Evolutionary conservation across 768 basidiomycete genomes (phyloP), one percentile per base, ranked within the genome.

Genomic region (Amanita pallidorosea): DNA sequence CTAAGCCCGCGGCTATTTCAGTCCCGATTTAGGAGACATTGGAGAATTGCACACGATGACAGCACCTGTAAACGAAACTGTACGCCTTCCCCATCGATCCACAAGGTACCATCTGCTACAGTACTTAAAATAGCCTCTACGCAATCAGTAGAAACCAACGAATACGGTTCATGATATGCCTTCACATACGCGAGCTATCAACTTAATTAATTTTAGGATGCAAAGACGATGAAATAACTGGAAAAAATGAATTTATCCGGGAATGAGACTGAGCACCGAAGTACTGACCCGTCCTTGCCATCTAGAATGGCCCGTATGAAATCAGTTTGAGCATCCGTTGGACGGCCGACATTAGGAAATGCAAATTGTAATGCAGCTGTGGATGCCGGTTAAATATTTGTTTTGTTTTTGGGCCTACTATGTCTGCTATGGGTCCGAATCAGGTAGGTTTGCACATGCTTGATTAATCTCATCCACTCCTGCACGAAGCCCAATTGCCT

Each of bases 101-200:
- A 95, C 88, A 50, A 97, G 76, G 63, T 90, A 88, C 94, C 94
- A 97, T 6, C 91, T 94, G 38, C 11, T 43, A 94, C 66, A 4
- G 90, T 88, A 60, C 83, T 85, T 11, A 86, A 67, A 20, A 89
- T 93, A 48, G 94, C 94, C 74, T 85, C 90, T 93, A 62, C 29
- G 8, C 11, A 53, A 51, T 45, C 36, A 52, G 31, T 44, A 60
- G 51, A 61, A 47, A 33, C 22, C 1, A 40, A 52, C 23, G 17
- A 35, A 22, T 4, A 41, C 3, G 22, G 5, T 20, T 12, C 41
- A 3, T 15, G 12, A 59, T 67, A 45, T 60, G 88, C 90, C 84
- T 76, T 96, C 91, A 58, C 96, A 97, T 6, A 97, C 92, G 37
- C 88, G 77, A 20, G 89, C 86, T 91, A 44, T 42, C 29, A 23